Percentiles rank a stretch among this genome's conserved stretches.
phyloP scores from a whole-genome alignment of 192 early-diverging fungal species.

The Lobulomyces angularis region DNA sequence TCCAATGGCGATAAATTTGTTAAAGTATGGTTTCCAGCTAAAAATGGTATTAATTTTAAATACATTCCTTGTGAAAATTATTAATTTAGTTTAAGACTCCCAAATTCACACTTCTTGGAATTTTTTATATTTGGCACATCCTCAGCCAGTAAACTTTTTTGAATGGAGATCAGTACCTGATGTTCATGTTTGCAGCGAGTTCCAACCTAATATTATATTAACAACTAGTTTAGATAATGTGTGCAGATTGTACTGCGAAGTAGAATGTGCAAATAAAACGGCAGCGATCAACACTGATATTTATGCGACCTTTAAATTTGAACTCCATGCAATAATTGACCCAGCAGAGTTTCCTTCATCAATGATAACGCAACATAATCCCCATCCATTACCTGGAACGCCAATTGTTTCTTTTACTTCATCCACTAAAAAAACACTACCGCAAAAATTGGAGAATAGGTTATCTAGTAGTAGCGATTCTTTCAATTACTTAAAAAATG shows the following conservation, averaged over 20 bases:
- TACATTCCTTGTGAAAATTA: not conserved
- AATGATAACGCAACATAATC: constrained; percentile 26
- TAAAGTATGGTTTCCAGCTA: constrained; percentile 7
- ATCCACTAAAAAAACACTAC: too few species aligned
- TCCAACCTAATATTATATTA: not conserved
- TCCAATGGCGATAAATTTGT: not conserved
- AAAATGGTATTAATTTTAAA: constrained; percentile 1
- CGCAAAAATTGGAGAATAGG: too few species aligned
- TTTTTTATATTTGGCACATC: constrained; percentile 59
- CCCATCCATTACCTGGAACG: constrained; percentile 49
- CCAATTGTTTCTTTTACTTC: constrained; percentile 34
- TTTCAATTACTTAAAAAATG: too few species aligned
- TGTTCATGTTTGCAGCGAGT: constrained; percentile 11
- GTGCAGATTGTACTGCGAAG: constrained; percentile 22
- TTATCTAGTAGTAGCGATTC: too few species aligned
- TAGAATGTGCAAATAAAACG: constrained; percentile 56
- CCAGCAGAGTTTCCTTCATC: constrained; percentile 15
- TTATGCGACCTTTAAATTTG: constrained; percentile 36
- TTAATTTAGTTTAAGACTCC: not conserved
- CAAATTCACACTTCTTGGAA: constrained; percentile 8
- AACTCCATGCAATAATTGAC: constrained; percentile 26
- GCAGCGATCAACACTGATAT: constrained; percentile 42
- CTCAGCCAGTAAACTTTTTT: constrained; percentile 40
- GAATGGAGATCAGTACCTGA: constrained; percentile 46
- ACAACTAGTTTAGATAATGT: constrained; percentile 8